Conservation (phyloP, 2,329 filamentous ascomycete genomes). For the Diplodia scrobiculata region DNA sequence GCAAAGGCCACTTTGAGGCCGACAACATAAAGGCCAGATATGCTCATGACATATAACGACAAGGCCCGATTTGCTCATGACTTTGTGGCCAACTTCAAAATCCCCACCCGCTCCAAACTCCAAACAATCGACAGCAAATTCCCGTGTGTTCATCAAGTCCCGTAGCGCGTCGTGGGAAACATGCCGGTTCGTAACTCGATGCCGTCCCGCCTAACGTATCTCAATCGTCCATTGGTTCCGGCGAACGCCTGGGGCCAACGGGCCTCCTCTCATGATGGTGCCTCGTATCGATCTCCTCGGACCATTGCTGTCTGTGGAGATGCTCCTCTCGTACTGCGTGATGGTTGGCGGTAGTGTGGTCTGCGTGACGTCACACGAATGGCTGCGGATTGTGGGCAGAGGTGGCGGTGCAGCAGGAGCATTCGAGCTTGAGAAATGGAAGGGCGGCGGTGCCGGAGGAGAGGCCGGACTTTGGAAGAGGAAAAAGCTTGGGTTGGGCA, state of each 20-base stretch:
- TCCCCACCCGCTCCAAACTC: slow-evolving; percentile 6
- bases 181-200: not conserved
- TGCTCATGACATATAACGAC: not conserved
- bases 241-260: slow-evolving; percentile 8
- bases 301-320: not conserved
- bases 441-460: not conserved
- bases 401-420: slow-evolving; percentile 1
- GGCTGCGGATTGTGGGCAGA: slow-evolving; percentile 12
- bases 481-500: not conserved
- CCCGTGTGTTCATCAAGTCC: not conserved
- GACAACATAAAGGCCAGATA: not conserved
- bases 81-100: not conserved
- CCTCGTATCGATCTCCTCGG: slow-evolving; percentile 14
- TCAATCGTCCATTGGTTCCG: slow-evolving; percentile 20
- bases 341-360: not conserved
- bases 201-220: not conserved
- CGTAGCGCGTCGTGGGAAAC: not conserved
- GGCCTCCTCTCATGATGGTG: slow-evolving; percentile 4
- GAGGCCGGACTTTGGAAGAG: not conserved
- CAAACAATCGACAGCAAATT: not conserved
- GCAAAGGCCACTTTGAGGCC: not conserved
- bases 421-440: not conserved
- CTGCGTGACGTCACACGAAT: slow-evolving; percentile 13
- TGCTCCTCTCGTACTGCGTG: slow-evolving; percentile 1
- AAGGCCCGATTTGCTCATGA: slow-evolving; percentile 6